Evolutionary conservation across 768 basidiomycete species (phyloP), one percentile per base, ranked within the genome.

Genomic region (Leucosporidium scottii): DNA sequence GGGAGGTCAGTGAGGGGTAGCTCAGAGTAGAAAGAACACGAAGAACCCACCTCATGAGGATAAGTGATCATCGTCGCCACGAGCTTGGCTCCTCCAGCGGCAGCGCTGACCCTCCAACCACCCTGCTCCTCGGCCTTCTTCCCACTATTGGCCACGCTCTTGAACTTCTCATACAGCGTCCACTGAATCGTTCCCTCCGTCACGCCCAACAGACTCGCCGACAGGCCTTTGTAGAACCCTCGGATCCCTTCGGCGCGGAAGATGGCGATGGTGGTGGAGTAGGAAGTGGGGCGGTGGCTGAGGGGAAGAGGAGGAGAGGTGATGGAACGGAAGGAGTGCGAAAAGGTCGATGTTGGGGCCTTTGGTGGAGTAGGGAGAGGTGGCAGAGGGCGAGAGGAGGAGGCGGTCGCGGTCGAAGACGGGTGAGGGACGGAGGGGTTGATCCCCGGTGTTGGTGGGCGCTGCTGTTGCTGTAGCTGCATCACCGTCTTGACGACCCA

Each of bases 401-500:
- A 30, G 27, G 23, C 13, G 57, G 55, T 20, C 21, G 59, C 54
- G 31, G 58, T 84, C 86, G 15, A 20, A 62, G 59, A 60, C 50
- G 27, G 66, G 51, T 31, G 47, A 57, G 44, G 54, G 57, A 44
- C 61, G 68, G 55, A 61, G 49, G 9, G 47, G 68, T 53, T 28
- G 56, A 55, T 10, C 39, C 15, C 20, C 13, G 39, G 25, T 10
- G 56, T n/a, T 25, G 50, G 31, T 28, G 57, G 1, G 17, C 60
- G 63, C 47, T 69, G 56, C 31, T 68, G 69, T 28, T 59, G 67
- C 17, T 79, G 77, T 2, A 99, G 85, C 76, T 99, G 96, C 62
- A 99, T 75, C 10, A 94, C 87, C 54, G 96, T 99, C 79, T 98
- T 99, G 68, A 99, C 91, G 57, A 99, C 96, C 96, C 96, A 99